Evolutionary conservation across 2,329 filamentous ascomycete genomes (phyloP).

Genomic region (Diaporthe vaccinii): DNA sequence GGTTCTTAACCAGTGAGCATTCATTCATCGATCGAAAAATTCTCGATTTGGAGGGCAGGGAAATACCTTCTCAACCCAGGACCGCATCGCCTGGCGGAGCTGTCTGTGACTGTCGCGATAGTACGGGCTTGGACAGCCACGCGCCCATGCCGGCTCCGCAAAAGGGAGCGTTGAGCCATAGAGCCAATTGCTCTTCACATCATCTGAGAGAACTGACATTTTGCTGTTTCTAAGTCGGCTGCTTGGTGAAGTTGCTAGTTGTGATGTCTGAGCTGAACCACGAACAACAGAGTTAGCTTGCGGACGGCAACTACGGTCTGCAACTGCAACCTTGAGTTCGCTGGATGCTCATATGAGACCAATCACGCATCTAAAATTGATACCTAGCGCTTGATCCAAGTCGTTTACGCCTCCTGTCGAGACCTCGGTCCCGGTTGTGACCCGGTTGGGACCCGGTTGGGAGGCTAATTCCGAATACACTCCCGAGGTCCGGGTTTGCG

Average conservation of each 20-base stretch:
- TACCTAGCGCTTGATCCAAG: not conserved
- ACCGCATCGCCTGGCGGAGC: slow-evolving; percentile 40
- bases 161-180: slow-evolving; percentile 38
- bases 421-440: not conserved
- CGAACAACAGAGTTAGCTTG: not conserved
- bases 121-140: slow-evolving; percentile 39
- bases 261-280: not conserved
- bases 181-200: slow-evolving; percentile 34
- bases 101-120: slow-evolving; percentile 39
- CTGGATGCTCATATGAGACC: no score
- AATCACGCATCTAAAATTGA: not conserved
- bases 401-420: not conserved
- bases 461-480: not conserved
- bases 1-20: slow-evolving; percentile 28
- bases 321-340: not conserved
- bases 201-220: slow-evolving; percentile 33
- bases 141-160: slow-evolving; percentile 39
- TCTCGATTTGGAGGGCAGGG: no score
- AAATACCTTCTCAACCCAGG: slow-evolving; percentile 40
- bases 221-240: not conserved
- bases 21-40: not conserved
- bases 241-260: not conserved
- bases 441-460: no score
- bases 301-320: not conserved
- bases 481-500: not conserved